These are phyloP conservation scores for Ceratocystis eucalypticola DNA, from an alignment of 2,329 filamentous ascomycete genomes.

Conservation along the genomic window DNA sequence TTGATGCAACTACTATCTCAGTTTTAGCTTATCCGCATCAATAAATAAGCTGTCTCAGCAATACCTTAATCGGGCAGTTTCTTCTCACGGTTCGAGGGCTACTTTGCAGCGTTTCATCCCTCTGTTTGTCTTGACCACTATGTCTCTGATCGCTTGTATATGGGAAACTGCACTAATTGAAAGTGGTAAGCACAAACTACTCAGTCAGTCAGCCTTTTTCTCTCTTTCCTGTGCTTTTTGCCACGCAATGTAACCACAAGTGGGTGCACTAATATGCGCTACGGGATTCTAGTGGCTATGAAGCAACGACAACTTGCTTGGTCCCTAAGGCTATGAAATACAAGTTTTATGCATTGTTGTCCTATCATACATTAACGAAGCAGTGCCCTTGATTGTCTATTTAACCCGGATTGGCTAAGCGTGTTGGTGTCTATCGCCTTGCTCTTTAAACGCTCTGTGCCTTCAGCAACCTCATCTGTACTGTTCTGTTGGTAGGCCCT, in stretches of 20 bases:
- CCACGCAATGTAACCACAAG: neutral
- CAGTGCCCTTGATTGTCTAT: too few species aligned
- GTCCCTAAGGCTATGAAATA: neutral
- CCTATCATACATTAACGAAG: neutral
- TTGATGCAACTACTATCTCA: too few species aligned
- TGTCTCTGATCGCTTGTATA: too few species aligned
- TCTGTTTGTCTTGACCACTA: neutral
- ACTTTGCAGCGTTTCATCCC: neutral
- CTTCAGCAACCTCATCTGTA: neutral
- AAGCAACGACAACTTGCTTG: neutral
- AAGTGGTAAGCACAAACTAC: neutral
- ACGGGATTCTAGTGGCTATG: neutral
- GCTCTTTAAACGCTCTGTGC: neutral
- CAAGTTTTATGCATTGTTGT: neutral
- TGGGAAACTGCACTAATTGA: too few species aligned
- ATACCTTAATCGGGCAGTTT: neutral
- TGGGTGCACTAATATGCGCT: neutral
- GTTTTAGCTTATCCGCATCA: neutral
- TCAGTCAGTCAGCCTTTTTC: neutral
- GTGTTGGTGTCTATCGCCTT: too few species aligned
- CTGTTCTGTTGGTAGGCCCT: neutral
- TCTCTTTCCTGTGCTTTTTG: neutral
- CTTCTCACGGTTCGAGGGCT: neutral
- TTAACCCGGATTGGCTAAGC: too few species aligned
- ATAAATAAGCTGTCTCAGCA: neutral